phyloP scores from a whole-genome alignment of 306 rosid genomes.

The Lagenaria siceraria region DNA sequence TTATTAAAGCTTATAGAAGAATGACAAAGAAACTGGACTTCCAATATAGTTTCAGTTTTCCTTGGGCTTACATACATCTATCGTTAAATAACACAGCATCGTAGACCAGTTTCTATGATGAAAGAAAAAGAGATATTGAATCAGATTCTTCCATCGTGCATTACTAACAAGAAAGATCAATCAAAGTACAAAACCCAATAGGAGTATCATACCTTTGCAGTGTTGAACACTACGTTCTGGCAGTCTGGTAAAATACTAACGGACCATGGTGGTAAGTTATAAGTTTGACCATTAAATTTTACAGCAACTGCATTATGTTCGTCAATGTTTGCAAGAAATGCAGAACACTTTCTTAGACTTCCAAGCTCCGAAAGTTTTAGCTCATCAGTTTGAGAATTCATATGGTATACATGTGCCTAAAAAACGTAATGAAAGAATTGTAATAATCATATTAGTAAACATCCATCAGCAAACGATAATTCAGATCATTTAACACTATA shows the following conservation, averaged over 20 bases:
- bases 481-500: background rate
- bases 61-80: background rate
- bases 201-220: conserved; percentile 71
- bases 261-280: conserved; percentile 87
- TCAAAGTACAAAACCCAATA: background rate
- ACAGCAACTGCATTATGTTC: conserved; percentile 49
- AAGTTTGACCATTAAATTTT: conserved; percentile 59
- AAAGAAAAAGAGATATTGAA: background rate
- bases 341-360: conserved; percentile 46
- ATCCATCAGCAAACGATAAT: background rate
- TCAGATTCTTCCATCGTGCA: background rate
- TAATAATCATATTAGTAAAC: background rate
- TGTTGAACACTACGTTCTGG: conserved; percentile 56
- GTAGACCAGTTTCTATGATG: background rate
- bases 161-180: background rate
- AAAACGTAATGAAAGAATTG: conserved; percentile 13
- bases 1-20: background rate
- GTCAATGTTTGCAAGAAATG: conserved; percentile 92
- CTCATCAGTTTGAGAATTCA: conserved; percentile 18
- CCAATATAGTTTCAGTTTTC: background rate
- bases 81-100: background rate
- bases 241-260: conserved; percentile 95
- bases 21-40: background rate
- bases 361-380: conserved; percentile 25
- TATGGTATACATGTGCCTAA: conserved; percentile 69